phyloP scores from a whole-genome alignment of 2,329 filamentous ascomycete genomes.

The Monilinia laxa region DNA sequence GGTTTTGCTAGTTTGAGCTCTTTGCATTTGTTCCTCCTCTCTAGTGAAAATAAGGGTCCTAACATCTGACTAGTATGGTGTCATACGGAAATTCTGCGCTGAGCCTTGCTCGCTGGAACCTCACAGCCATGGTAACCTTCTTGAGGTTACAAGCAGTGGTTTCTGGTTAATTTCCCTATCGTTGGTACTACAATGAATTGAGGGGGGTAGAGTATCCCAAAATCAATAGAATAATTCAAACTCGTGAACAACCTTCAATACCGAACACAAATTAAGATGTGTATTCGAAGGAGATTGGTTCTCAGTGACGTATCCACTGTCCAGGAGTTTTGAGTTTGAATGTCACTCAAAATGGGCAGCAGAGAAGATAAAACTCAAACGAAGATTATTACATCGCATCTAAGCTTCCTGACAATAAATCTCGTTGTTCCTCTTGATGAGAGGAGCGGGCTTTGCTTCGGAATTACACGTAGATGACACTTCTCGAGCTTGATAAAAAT shows the following conservation, averaged over 20 bases:
- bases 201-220: no score
- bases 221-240: no score
- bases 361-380: background rate
- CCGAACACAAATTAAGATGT: no score
- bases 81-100: background rate
- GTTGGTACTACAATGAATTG: background rate
- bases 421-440: no score
- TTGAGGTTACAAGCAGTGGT: background rate
- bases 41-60: background rate
- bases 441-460: no score
- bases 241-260: no score
- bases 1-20: background rate
- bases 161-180: background rate
- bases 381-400: no score
- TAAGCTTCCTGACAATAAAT: no score
- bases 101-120: constrained; percentile 6
- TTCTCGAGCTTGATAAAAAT: no score
- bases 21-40: background rate
- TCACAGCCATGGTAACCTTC: background rate
- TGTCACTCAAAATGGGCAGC: background rate
- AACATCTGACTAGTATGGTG: background rate
- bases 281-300: no score
- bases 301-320: no score
- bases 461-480: no score
- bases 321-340: background rate